Conservation (phyloP, 768 basidiomycete genomes). For the Xerocomus brunneocitrinus region DNA sequence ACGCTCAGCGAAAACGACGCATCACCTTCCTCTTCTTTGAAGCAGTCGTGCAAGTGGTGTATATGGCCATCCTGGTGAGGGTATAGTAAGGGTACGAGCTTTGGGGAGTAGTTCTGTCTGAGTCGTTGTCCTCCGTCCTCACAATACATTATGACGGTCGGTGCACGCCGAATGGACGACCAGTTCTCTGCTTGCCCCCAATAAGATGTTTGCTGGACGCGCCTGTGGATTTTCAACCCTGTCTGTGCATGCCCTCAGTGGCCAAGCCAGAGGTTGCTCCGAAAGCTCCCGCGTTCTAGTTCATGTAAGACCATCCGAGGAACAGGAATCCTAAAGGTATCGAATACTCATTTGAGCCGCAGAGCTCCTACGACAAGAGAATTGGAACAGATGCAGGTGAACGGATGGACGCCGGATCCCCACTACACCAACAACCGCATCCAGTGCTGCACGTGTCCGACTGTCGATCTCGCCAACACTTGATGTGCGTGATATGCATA, state of each 20-base stretch:
- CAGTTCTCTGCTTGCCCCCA: background rate
- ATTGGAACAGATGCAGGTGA: constrained; percentile 9
- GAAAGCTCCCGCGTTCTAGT: too few relatives aligned
- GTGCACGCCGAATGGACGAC: background rate
- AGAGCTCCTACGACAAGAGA: background rate
- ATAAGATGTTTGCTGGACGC: too few relatives aligned
- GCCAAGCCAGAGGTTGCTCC: too few relatives aligned
- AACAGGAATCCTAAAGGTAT: too few relatives aligned
- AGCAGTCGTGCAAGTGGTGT: constrained; percentile 75
- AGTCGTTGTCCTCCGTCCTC: background rate
- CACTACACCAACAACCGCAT: constrained; percentile 59
- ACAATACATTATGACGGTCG: constrained; percentile 1
- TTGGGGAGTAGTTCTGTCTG: background rate
- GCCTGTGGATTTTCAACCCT: too few relatives aligned
- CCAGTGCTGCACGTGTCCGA: constrained; percentile 59
- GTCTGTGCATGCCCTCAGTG: too few relatives aligned
- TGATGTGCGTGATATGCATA: constrained; percentile 60
- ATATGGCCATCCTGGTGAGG: constrained; percentile 81
- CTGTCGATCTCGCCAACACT: constrained; percentile 48
- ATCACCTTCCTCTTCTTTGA: constrained; percentile 88
- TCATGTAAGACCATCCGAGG: too few relatives aligned
- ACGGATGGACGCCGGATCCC: constrained; percentile 9
- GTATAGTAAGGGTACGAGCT: constrained; percentile 30
- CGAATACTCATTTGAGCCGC: too few relatives aligned
- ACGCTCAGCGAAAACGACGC: constrained; percentile 74